Conservation (phyloP, 2,329 filamentous ascomycete genomes). For the Fusarium luffae region DNA sequence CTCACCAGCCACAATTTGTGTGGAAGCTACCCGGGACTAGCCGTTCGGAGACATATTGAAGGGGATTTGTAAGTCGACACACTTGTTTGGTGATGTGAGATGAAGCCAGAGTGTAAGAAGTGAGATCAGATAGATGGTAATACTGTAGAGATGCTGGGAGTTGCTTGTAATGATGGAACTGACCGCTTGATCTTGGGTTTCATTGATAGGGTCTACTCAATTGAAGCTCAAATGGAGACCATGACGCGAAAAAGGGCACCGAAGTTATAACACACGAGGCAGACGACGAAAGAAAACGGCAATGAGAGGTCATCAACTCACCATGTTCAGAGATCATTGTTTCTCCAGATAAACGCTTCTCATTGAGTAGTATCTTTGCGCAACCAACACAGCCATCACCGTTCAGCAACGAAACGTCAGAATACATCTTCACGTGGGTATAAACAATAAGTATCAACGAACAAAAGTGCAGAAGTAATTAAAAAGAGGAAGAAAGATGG, state of each 20-base stretch:
- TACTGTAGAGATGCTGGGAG: too few relatives aligned
- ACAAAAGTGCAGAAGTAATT: background rate
- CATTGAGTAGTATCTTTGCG: constrained; percentile 40
- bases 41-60: constrained; percentile 18
- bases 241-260: too few relatives aligned
- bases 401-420: background rate
- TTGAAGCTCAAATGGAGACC: too few relatives aligned
- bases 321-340: constrained; percentile 5
- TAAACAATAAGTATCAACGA: background rate
- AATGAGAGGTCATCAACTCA: too few relatives aligned
- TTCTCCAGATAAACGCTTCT: constrained; percentile 17
- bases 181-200: background rate
- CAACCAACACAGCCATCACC: constrained; percentile 38
- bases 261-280: too few relatives aligned
- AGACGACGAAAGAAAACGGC: too few relatives aligned
- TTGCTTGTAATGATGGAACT: fast-evolving
- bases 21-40: constrained; percentile 20
- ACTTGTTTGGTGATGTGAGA: background rate
- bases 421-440: constrained; percentile 5
- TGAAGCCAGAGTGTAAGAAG: too few relatives aligned
- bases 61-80: constrained; percentile 13
- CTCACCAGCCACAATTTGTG: background rate
- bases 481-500: background rate
- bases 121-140: too few relatives aligned
- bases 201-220: too few relatives aligned